These are phyloP conservation scores for Dalbergia cultrata DNA, from an alignment of 306 rosid species.

Conservation along the genomic window DNA sequence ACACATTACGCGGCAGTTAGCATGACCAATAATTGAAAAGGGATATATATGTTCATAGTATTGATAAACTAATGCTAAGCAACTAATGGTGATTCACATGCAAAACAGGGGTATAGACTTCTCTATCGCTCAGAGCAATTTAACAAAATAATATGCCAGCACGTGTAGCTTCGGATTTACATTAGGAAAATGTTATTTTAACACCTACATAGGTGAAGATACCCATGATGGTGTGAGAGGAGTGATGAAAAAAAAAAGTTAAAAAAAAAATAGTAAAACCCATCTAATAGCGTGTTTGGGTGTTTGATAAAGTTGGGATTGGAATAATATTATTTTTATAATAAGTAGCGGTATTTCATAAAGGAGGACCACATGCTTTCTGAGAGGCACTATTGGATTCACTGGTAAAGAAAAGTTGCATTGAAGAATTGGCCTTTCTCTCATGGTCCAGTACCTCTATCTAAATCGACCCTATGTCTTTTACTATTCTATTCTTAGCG, in stretches of 20 bases:
- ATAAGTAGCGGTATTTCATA: constrained; percentile 39
- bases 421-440: constrained; percentile 45
- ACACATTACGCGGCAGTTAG: constrained; percentile 5
- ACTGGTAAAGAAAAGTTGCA: constrained; percentile 41
- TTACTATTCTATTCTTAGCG: constrained; percentile 11
- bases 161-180: constrained; percentile 33
- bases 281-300: too few relatives aligned
- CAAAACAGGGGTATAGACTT: constrained; percentile 45
- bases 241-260: too few relatives aligned
- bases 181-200: not conserved
- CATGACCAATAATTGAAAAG: constrained; percentile 4
- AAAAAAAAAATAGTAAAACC: too few relatives aligned
- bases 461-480: not conserved
- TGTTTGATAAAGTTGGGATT: too few relatives aligned
- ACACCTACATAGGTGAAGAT: too few relatives aligned
- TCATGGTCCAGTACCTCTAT: constrained; percentile 36
- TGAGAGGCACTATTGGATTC: constrained; percentile 44
- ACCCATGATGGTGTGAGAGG: too few relatives aligned
- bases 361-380: constrained; percentile 55
- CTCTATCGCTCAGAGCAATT: constrained; percentile 41
- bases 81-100: constrained; percentile 36
- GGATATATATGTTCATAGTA: not conserved
- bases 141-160: not conserved
- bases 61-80: constrained; percentile 2
- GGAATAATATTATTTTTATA: not conserved